A percentile compares a stretch with the other conserved stretches of the same genome.
Evolutionary conservation across 2,329 filamentous ascomycete genomes (phyloP).

Genomic region (Helotiales sp.): DNA sequence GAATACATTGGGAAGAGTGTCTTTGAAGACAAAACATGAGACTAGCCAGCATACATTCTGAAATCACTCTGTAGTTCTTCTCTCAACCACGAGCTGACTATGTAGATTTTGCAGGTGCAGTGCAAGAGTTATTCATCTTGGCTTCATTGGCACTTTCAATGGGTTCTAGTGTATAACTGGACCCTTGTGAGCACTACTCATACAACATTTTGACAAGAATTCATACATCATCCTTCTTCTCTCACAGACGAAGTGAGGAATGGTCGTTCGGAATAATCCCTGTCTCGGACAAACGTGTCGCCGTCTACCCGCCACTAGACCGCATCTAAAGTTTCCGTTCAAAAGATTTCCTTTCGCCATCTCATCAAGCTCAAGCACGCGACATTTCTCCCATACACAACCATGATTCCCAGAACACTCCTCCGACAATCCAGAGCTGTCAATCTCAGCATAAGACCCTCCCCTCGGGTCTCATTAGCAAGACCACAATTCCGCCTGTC

Average conservation of each 20-base stretch:
- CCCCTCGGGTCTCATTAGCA: constrained; percentile 25
- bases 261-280: background rate
- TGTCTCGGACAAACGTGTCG: background rate
- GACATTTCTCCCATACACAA: constrained; percentile 13
- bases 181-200: too few species aligned
- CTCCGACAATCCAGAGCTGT: constrained; percentile 47
- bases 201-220: too few species aligned
- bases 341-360: constrained; percentile 6
- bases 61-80: too few species aligned
- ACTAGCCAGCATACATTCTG: too few species aligned
- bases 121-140: too few species aligned
- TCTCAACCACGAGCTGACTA: too few species aligned
- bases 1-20: too few species aligned
- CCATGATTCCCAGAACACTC: constrained; percentile 51
- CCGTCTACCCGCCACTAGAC: constrained; percentile 7
- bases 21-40: too few species aligned
- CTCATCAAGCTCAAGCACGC: constrained; percentile 12
- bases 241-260: background rate
- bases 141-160: too few species aligned
- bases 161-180: too few species aligned
- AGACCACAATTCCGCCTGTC: constrained; percentile 41
- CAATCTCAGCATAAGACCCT: constrained; percentile 36
- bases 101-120: too few species aligned
- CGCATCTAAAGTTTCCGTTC: constrained; percentile 15
- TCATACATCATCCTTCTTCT: too few species aligned